Base-by-base conservation (phyloP, 768 basidiomycete genomes). In the Trametes elegans region DNA sequence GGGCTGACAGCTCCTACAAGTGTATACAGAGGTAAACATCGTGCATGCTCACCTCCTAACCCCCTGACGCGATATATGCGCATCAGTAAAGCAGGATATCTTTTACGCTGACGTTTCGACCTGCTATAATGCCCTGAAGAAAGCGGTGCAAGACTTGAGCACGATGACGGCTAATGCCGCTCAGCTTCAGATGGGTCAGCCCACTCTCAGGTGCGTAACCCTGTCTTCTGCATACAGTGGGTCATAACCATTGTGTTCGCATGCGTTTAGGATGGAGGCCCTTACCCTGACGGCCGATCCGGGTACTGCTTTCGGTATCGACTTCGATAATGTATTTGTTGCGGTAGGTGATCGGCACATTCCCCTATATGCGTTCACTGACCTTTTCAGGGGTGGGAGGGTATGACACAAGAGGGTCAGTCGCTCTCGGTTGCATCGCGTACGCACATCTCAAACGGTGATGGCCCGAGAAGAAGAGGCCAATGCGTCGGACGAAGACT, bases 1-100 rank as follows among this genome's bases (percentile, higher is more conserved):
- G 19, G 11, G 56, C 57, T 45, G 53, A 56, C 55, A 64, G 4
- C 7, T 7, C 18, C 36, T 27, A 34, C 11, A 43, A 80, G 76
- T 3, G 76, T 82, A 13, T 81, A 80, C 64, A 80, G 77, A 77
- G 73, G 80, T 79, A 16, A 45, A 7, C 1, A 14, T 23, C 31
- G n/a, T 10, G 34, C 40, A n/a, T 35, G 49, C 28, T 4, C 16
- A 8, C 11, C 14, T 24, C 34, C 13, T 2, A 10, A 36, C 34
- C 6, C 34, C 40, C 51, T 35, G 14, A 29, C 23, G 11, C 16
- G 35, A 3, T 52, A 27, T 29, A 43, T 52, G 38, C 40, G 29
- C 54, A n/a, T 19, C 44, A 92, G 90, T 90, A 59, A 92, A 92
- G 68, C 87, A 92, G 72, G 90, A 93, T 39, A 83, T 91, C 6